phyloP scores from a whole-genome alignment of 805 yeast genomes.

The Ogataea pini region DNA sequence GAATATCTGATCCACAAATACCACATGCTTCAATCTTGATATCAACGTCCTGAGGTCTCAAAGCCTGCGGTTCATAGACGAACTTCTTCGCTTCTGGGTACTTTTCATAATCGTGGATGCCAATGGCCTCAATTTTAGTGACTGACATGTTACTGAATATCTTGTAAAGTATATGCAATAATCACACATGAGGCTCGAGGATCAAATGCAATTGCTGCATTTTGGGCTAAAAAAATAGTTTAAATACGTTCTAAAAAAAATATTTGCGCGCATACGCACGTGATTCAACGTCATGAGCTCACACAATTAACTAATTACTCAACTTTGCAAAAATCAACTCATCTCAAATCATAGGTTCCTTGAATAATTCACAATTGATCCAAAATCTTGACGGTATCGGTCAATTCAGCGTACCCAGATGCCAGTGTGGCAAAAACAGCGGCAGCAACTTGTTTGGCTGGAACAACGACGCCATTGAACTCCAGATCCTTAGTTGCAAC shows the following conservation, averaged over 20 bases:
- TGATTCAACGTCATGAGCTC: no score
- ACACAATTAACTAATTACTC: no score
- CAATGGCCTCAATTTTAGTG: constrained; percentile 5
- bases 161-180: not conserved
- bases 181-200: no score
- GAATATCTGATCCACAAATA: constrained; percentile 64
- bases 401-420: constrained; percentile 3
- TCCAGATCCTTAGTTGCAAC: constrained; percentile 10
- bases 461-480: constrained; percentile 6
- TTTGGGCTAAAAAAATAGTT: no score
- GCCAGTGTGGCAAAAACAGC: constrained; percentile 9
- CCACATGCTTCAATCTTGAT: constrained; percentile 47
- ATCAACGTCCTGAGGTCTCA: constrained; percentile 44
- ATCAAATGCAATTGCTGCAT: no score
- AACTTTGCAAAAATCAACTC: no score
- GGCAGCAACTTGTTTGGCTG: constrained; percentile 8
- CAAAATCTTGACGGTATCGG: constrained; percentile 3
- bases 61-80: constrained; percentile 39
- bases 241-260: no score
- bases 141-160: not conserved
- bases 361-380: not conserved
- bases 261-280: not conserved
- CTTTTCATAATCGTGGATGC: constrained; percentile 3
- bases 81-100: constrained; percentile 24
- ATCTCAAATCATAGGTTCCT: no score